phyloP scores from a whole-genome alignment of 352 stramenopile genomes.

The Globisporangium echinulatum region DNA sequence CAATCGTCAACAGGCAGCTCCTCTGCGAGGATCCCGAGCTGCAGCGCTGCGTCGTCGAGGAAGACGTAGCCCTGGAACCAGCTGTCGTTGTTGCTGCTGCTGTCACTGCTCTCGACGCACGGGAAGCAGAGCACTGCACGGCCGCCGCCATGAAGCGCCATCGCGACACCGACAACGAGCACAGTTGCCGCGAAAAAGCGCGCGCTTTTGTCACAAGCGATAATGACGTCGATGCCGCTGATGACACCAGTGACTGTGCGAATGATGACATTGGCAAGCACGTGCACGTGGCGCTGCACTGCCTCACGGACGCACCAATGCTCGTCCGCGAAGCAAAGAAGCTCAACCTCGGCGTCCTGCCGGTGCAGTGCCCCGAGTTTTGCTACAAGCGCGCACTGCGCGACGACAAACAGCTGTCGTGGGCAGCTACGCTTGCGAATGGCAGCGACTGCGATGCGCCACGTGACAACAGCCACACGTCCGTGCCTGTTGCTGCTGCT shows the following conservation, averaged over 20 bases:
- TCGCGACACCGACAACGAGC: slow-evolving; percentile 3
- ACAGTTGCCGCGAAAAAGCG: background rate
- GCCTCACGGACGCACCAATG: slow-evolving; percentile 31
- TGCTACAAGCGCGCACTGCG: slow-evolving; percentile 58
- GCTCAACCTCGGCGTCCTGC: slow-evolving; percentile 62
- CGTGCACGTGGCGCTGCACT: slow-evolving; percentile 25
- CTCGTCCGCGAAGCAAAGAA: slow-evolving; percentile 50
- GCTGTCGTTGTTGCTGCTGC: slow-evolving; percentile 14
- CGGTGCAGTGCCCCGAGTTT: slow-evolving; percentile 51
- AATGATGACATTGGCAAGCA: background rate
- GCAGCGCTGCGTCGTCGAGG: slow-evolving; percentile 19
- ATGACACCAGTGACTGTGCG: no score
- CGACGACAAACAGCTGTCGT: slow-evolving; percentile 36
- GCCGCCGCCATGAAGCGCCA: slow-evolving; percentile 22
- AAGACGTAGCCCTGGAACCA: slow-evolving; percentile 73
- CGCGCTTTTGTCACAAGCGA: slow-evolving; percentile 13
- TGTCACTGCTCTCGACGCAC: slow-evolving; percentile 1
- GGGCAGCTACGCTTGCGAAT: slow-evolving; percentile 22
- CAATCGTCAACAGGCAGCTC: slow-evolving; percentile 61
- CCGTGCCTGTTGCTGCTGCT: no score
- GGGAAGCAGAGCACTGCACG: slow-evolving; percentile 59
- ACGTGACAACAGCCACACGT: background rate
- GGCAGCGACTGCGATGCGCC: background rate
- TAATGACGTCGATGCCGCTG: background rate
- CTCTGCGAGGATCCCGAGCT: slow-evolving; percentile 52